These are phyloP conservation scores for Hygrophila difformis DNA, from an alignment of 257 asterid genomes.

Conservation along the genomic window DNA sequence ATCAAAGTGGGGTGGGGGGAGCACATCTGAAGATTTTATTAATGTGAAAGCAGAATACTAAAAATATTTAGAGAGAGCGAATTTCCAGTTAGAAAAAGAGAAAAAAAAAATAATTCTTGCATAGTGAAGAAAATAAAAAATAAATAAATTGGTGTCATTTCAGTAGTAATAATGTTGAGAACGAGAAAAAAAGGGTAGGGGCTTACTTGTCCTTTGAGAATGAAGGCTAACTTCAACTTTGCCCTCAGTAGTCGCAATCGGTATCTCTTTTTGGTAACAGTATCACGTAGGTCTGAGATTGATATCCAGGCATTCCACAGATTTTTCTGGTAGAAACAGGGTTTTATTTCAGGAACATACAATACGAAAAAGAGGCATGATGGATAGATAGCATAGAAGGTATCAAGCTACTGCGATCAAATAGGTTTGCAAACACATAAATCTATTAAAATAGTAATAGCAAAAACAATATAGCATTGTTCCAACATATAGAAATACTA, in stretches of 20 bases:
- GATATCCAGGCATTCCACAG: conserved; percentile 97
- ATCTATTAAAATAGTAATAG: too few species aligned
- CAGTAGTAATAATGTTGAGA: background rate
- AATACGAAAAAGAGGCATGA: too few species aligned
- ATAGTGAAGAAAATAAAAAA: background rate
- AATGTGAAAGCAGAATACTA: too few species aligned
- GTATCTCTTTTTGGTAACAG: conserved; percentile 86
- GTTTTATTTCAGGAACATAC: too few species aligned
- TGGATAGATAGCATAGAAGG: background rate
- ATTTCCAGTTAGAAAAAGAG: too few species aligned
- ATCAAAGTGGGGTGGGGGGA: too few species aligned
- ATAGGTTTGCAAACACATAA: too few species aligned
- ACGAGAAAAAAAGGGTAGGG: conserved; percentile 5
- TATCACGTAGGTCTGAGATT: conserved; percentile 81
- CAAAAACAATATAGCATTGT: too few species aligned
- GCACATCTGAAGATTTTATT: too few species aligned
- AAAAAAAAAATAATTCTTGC: too few species aligned
- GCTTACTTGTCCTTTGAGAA: conserved; percentile 63
- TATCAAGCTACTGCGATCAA: background rate
- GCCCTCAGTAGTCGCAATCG: conserved; percentile 83
- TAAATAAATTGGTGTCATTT: background rate
- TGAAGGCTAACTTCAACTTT: conserved; percentile 62
- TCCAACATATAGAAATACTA: too few species aligned
- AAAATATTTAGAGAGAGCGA: too few species aligned
- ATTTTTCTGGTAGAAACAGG: conserved; percentile 52